Evolutionary conservation across 257 asterid genomes (phyloP).

Genomic region (Lycium ferocissimum): DNA sequence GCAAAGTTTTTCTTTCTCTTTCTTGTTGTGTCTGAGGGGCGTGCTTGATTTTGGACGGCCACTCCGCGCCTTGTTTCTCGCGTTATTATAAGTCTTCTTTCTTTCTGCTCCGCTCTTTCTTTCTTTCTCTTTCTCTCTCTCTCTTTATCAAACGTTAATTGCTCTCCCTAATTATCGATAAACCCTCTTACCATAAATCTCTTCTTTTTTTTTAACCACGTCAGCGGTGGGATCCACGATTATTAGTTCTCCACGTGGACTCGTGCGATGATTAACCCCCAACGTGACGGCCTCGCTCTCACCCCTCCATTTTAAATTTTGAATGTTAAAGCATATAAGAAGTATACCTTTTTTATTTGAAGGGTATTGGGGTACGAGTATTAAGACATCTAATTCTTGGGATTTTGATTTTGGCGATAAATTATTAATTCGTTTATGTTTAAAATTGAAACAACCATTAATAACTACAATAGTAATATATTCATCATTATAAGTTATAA

Average conservation of each 20-base stretch:
- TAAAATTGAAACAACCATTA: neutral
- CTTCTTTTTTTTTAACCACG: slow-evolving; percentile 51
- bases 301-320: neutral
- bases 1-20: slow-evolving; percentile 48
- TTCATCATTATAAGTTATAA: no score
- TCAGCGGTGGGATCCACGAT: slow-evolving; percentile 59
- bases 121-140: slow-evolving; percentile 32
- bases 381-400: neutral
- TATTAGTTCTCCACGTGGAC: slow-evolving; percentile 55
- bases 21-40: neutral
- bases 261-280: slow-evolving; percentile 38
- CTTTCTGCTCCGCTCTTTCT: slow-evolving; percentile 25
- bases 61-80: slow-evolving; percentile 99
- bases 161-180: slow-evolving; percentile 26
- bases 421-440: neutral
- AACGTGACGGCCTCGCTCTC: slow-evolving; percentile 60
- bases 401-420: neutral
- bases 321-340: slow-evolving; percentile 1
- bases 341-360: neutral
- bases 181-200: slow-evolving; percentile 54
- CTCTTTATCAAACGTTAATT: slow-evolving; percentile 15
- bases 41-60: slow-evolving; percentile 69
- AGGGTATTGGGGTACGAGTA: neutral
- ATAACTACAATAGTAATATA: no score
- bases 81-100: slow-evolving; percentile 44